Base-by-base conservation (phyloP, 129 eudicot species). In the Solidago caesia region DNA sequence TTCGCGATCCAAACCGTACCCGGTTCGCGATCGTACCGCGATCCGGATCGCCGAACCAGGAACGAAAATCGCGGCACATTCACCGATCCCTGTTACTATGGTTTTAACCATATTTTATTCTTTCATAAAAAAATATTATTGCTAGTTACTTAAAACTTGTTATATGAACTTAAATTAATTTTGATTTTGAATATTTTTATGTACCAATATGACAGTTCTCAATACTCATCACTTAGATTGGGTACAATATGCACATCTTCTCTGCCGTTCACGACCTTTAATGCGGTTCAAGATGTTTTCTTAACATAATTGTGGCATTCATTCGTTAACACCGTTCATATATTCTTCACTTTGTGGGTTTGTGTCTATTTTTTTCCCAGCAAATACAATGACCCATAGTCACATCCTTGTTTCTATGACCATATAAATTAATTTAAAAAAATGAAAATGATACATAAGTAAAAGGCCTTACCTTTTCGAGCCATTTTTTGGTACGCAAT, bases 351-450 rank as follows among this genome's bases (percentile, higher is more conserved):
- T 71, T 71, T 43, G 9, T 41, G 41, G 64, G 53, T 39, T 3
- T 6, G 8, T 67, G n/a, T 67, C 72, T 55, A 67, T 4, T n/a
- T 53, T 14, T 13, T 21, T 45, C 57, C 5, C 33, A 2, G 47
- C 16, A 43, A 41, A 44, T 53, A 21, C n/a, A 71, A 43, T 55
- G 75, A 42, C 13, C 52, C 52, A 55, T 71, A 57, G 26, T n/a
- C 11, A 1, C 75, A 71, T 39, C 41, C 11, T 67, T n/a, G 16
- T 67, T 53, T 75, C 80, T 57, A 48, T 56, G 42, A 13, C 62
- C 72, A 27, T 61, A 25, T 46, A 69, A 77, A n/a, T 39, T 9
- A 12, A 51, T 58, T 39, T 8, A 16, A 46, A 7, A 68, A 29
- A 26, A 43, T 21, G 42, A 16, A 43, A 77, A 68, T 68, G 61